phyloP scores from a whole-genome alignment of 306 rosid genomes.

The Lagenaria siceraria region DNA sequence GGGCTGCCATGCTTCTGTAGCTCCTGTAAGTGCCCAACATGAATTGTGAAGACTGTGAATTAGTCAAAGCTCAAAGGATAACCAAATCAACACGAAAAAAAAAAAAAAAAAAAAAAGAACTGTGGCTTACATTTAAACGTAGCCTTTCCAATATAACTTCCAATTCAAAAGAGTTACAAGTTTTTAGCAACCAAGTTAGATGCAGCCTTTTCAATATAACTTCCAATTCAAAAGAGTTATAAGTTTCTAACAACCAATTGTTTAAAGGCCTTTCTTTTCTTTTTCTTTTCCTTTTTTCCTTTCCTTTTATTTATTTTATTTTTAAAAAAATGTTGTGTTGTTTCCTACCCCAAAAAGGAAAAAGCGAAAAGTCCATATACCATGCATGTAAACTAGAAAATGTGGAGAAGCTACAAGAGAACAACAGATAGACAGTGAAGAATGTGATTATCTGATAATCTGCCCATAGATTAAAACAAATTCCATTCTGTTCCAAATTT shows the following conservation, averaged over 20 bases:
- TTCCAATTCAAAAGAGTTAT: neutral
- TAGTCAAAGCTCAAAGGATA: neutral
- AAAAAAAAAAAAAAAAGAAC: too few relatives aligned
- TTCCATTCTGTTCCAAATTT: neutral
- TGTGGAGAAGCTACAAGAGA: neutral
- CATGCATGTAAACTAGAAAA: neutral
- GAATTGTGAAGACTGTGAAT: neutral
- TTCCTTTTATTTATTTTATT: too few relatives aligned
- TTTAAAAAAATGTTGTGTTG: too few relatives aligned
- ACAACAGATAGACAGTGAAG: neutral
- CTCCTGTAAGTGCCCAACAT: conserved; percentile 37
- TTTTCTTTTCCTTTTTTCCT: too few relatives aligned
- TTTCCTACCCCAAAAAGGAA: too few relatives aligned
- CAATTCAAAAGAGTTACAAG: too few relatives aligned
- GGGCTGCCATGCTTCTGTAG: conserved; percentile 94
- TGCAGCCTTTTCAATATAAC: too few relatives aligned
- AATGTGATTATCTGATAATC: neutral
- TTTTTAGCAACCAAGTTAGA: too few relatives aligned
- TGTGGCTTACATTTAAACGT: neutral
- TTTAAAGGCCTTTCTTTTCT: too few relatives aligned
- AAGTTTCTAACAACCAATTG: neutral
- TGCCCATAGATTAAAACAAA: neutral
- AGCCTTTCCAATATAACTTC: neutral
- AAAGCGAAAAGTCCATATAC: neutral
- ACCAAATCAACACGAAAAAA: neutral